These are phyloP conservation scores for Pontederia paniculata DNA, from an alignment of 176 grass and related monocot species.

Conservation along the genomic window DNA sequence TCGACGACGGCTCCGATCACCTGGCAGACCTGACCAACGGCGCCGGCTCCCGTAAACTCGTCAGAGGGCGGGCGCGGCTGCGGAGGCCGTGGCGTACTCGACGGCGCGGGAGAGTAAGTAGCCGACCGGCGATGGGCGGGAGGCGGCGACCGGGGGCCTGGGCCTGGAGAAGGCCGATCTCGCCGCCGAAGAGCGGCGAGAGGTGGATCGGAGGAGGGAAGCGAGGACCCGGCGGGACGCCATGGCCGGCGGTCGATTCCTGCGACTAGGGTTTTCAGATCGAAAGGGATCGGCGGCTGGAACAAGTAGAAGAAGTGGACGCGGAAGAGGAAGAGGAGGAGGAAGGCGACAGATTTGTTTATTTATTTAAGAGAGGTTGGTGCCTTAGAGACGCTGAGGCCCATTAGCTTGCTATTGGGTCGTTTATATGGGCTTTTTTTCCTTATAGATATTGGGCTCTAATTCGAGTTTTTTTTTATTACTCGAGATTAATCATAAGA, in stretches of 20 bases:
- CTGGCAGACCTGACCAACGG: conserved; percentile 80
- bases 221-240: conserved; percentile 7
- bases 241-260: conserved; percentile 3
- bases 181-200: background rate
- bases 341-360: too few relatives aligned
- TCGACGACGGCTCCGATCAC: conserved; percentile 95
- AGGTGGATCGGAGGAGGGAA: conserved; percentile 3
- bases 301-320: background rate
- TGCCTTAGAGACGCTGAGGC: too few relatives aligned
- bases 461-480: too few relatives aligned
- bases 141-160: background rate
- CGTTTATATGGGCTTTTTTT: too few relatives aligned
- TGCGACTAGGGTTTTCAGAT: background rate
- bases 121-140: background rate
- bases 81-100: background rate
- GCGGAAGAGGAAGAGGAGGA: too few relatives aligned
- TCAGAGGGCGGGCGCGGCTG: conserved; percentile 31
- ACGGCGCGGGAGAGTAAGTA: conserved; percentile 3
- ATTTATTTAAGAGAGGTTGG: too few relatives aligned
- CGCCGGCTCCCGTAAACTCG: conserved; percentile 79
- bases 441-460: too few relatives aligned
- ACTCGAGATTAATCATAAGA: too few relatives aligned
- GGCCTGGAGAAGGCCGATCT: background rate
- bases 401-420: too few relatives aligned
- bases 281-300: background rate